These are phyloP conservation scores for Dactylellina sp. DNA, from an alignment of 2,329 filamentous ascomycete genomes.

Conservation along the genomic window DNA sequence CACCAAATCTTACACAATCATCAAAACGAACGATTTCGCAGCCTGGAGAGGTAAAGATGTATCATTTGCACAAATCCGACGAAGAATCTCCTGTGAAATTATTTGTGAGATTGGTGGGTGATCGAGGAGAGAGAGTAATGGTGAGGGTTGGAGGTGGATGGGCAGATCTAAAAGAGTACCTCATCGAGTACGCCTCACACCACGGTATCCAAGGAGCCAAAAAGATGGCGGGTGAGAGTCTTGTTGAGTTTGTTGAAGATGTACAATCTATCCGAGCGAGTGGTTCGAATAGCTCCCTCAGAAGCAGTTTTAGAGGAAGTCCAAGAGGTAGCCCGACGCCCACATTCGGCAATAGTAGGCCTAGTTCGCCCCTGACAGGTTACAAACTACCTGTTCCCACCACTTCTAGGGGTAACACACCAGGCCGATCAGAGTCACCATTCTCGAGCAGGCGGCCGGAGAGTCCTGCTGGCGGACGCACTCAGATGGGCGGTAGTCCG, in stretches of 20 bases:
- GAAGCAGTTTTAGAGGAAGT: conserved; percentile 63
- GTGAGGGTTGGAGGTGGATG: conserved; percentile 98
- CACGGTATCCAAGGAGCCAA: conserved; percentile 74
- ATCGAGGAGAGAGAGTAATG: conserved; percentile 92
- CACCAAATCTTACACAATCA: conserved; percentile 65
- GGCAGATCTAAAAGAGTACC: conserved; percentile 94
- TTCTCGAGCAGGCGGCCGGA: conserved; percentile 36
- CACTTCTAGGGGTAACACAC: conserved; percentile 28
- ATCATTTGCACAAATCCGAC: conserved; percentile 86
- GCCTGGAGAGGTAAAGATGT: conserved; percentile 80
- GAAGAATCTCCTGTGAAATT: conserved; percentile 92
- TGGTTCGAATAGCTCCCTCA: conserved; percentile 51
- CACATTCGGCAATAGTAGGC: conserved; percentile 58
- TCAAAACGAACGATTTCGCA: conserved; percentile 63
- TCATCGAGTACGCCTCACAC: conserved; percentile 91
- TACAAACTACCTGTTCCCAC: conserved; percentile 29
- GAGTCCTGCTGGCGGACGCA: conserved; percentile 25
- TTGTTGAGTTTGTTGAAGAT: conserved; percentile 52
- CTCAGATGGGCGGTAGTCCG: conserved; percentile 29
- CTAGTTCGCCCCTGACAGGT: conserved; percentile 57
- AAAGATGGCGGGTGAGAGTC: conserved; percentile 61
- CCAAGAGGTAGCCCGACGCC: conserved; percentile 63
- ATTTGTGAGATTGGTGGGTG: conserved; percentile 91
- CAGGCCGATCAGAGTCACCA: conserved; percentile 30
- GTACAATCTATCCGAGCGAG: conserved; percentile 40